Evolutionary conservation across 2,329 filamentous ascomycete genomes (phyloP), one percentile per base, ranked within the genome.

Genomic region (Periglandula ipomoeae): DNA sequence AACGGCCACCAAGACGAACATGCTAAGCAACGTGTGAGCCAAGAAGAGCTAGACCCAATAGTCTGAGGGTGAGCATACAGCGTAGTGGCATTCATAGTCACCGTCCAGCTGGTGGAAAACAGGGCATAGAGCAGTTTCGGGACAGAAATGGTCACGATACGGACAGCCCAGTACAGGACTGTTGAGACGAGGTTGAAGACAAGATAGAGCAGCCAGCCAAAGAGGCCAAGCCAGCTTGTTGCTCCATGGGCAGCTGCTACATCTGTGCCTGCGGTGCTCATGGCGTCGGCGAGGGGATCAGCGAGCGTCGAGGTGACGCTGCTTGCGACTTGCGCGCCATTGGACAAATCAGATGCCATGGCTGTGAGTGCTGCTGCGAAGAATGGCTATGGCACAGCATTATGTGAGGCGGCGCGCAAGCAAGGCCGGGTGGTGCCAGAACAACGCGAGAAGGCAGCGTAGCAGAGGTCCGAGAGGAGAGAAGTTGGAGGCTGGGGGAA

Each of bases 51-150:
- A 40, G 30, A 26, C 23, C 44, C 23, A 43, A 40, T 20, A 41
- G 45, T 13, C 7, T 9, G 45, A 47, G 44, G 42, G 17, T 26
- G 49, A 54, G 51, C 82, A 63, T 81, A 94, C 82, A 98, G 69
- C 17, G 93, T 98, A 19, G 91, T 97, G 58, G 93, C 91, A 65
- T 97, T 97, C 90, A 98, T 94, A 10, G 93, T 98, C 61, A 98
- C 88, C 0, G 93, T 98, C 72, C 95, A 73, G 66, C 87, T 96
- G 55, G 89, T 91, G 5, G 89, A 95, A 61, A 95, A 88, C 53
- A 95, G 74, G 5, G 83, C 87, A 65, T 95, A 98, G 17, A 97
- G 78, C 67, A 93, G 81, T 64, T 88, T 89, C 39, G 93, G 93
- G 51, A 96, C 66, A 15, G 88, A 94, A 56, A 97, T 89, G 23